Conservation (phyloP, 2,329 filamentous ascomycete species). For the Pseudogymnoascus sp. region DNA sequence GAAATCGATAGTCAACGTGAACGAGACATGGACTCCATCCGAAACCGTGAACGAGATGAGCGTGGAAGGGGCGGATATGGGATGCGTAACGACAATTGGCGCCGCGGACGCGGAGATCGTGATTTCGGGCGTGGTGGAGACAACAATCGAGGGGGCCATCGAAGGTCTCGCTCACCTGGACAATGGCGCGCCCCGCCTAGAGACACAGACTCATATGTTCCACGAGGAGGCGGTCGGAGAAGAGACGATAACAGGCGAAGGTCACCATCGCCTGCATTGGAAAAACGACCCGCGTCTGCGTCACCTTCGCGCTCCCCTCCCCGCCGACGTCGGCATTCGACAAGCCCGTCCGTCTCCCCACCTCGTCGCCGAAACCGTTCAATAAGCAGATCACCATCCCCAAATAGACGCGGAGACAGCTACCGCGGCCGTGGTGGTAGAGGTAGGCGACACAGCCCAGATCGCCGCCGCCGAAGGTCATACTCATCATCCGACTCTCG, state of each 20-base stretch:
- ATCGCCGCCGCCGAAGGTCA: constrained; percentile 26
- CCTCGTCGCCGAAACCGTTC: constrained; percentile 22
- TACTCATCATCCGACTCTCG: constrained; percentile 18
- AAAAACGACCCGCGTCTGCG: constrained; percentile 16
- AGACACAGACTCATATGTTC: constrained; percentile 29
- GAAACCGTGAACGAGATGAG: constrained; percentile 56
- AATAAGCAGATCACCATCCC: constrained; percentile 22
- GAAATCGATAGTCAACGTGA: constrained; percentile 67
- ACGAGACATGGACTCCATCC: constrained; percentile 59
- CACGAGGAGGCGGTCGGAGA: constrained; percentile 24
- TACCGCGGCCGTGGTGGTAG: constrained; percentile 25
- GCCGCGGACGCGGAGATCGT: constrained; percentile 44
- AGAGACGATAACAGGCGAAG: constrained; percentile 26
- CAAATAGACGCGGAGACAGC: constrained; percentile 21
- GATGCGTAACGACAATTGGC: constrained; percentile 37
- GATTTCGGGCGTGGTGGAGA: constrained; percentile 36
- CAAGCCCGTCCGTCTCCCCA: constrained; percentile 28
- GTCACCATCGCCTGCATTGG: constrained; percentile 16
- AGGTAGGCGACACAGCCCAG: constrained; percentile 26
- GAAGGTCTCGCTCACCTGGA: constrained; percentile 37
- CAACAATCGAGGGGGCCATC: constrained; percentile 37
- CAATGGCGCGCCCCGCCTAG: constrained; percentile 27
- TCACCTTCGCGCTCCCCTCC: constrained; percentile 27
- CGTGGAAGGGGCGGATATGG: constrained; percentile 44
- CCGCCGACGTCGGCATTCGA: constrained; percentile 22